A percentile compares a stretch with the other conserved stretches of the same genome.
These are phyloP conservation scores for Marchantia polymorpha DNA, from an alignment of 225 moss, liverwort and hornwort species.

Conservation along the genomic window DNA sequence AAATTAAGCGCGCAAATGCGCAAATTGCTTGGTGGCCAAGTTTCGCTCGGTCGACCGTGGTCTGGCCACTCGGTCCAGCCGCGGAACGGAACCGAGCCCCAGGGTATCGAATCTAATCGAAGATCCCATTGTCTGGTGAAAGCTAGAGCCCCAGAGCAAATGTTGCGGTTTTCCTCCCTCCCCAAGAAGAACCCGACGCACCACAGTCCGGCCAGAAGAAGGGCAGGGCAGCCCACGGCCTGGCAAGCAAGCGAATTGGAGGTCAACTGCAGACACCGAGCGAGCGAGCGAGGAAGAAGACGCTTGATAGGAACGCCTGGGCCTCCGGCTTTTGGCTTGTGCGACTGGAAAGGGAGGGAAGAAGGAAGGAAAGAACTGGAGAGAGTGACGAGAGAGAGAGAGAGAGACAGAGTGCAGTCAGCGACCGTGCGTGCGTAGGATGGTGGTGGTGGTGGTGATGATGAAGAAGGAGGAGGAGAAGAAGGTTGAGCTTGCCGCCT, in stretches of 20 bases:
- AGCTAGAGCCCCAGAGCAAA: background rate
- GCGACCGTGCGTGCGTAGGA: background rate
- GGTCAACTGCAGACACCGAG: background rate
- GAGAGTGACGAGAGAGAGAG: background rate
- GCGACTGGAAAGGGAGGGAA: background rate
- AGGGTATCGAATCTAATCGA: background rate
- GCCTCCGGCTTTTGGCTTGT: background rate
- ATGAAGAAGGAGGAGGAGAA: too few species aligned
- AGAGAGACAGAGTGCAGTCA: background rate
- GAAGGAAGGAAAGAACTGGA: background rate
- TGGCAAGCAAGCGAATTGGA: background rate
- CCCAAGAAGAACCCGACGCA: background rate
- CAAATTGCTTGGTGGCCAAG: background rate
- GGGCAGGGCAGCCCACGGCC: too few species aligned
- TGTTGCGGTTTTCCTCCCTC: background rate
- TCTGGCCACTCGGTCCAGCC: background rate
- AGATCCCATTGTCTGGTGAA: background rate
- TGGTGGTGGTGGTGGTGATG: too few species aligned
- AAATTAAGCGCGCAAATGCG: background rate
- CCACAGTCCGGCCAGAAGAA: background rate
- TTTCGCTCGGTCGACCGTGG: background rate
- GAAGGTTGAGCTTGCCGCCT: constrained; percentile 10
- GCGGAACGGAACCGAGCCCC: background rate
- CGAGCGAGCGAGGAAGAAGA: background rate
- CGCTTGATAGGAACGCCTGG: too few species aligned